Conservation (phyloP, 805 yeast species). For the Candida verbasci region DNA sequence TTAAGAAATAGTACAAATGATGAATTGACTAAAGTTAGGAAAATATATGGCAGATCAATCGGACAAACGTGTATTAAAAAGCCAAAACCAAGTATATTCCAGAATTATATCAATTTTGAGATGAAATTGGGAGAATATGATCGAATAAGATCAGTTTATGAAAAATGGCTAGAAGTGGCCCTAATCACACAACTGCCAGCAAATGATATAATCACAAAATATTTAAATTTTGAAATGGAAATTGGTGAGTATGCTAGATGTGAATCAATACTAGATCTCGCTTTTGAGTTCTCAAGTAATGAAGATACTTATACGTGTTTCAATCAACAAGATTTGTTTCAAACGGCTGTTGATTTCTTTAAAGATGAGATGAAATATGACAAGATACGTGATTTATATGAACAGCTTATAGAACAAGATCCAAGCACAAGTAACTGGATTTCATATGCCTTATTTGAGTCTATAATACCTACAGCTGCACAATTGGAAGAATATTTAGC, state of each 20-base stretch:
- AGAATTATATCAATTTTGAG: constrained; percentile 67
- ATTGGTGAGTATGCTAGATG: constrained; percentile 69
- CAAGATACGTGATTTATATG: constrained; percentile 50
- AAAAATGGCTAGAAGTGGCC: constrained; percentile 51
- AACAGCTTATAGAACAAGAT: constrained; percentile 29
- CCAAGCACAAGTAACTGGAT: constrained; percentile 44
- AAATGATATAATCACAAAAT: constrained; percentile 51
- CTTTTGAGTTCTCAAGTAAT: constrained; percentile 26
- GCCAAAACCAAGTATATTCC: constrained; percentile 56
- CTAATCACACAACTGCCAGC: constrained; percentile 9
- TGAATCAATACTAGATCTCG: constrained; percentile 57
- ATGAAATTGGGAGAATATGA: constrained; percentile 70
- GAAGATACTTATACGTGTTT: constrained; percentile 27
- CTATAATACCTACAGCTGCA: constrained; percentile 53
- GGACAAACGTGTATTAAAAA: constrained; percentile 44
- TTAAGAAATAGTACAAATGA: constrained; percentile 45
- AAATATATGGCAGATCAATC: constrained; percentile 64
- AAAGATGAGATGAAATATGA: constrained; percentile 56
- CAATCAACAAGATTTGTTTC: constrained; percentile 18
- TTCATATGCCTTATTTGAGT: constrained; percentile 66
- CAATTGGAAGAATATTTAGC: constrained; percentile 44
- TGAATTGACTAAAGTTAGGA: constrained; percentile 50
- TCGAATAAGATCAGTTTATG: constrained; percentile 69
- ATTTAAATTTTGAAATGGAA: constrained; percentile 62
- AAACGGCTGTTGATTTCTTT: constrained; percentile 50